These are phyloP conservation scores for Clavaria fumosa DNA, from an alignment of 768 basidiomycete species.

Conservation along the genomic window DNA sequence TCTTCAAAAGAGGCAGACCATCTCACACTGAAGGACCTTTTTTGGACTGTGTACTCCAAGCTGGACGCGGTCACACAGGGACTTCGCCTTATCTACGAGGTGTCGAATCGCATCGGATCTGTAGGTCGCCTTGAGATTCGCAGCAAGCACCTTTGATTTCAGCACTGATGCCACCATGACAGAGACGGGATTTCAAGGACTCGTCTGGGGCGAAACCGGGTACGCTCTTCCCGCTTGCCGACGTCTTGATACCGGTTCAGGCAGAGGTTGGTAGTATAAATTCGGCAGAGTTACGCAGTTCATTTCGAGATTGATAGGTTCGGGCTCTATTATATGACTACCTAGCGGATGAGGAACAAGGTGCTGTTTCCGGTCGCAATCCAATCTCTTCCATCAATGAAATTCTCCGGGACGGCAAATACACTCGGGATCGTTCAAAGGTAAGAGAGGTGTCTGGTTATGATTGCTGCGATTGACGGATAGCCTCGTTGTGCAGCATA, in stretches of 20 bases:
- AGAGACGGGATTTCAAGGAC: constrained; percentile 90
- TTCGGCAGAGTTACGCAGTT: constrained; percentile 1
- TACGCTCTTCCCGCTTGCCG: constrained; percentile 65
- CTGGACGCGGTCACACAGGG: constrained; percentile 88
- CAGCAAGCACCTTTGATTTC: constrained; percentile 1
- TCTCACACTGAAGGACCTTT: constrained; percentile 78
- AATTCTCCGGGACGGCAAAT: constrained; percentile 71
- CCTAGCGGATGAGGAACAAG: constrained; percentile 81
- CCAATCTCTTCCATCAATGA: constrained; percentile 92
- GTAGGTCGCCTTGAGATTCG: constrained; percentile 39
- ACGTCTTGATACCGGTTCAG: constrained; percentile 82
- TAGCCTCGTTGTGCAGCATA: constrained; percentile 30
- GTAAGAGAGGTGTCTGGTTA: no score
- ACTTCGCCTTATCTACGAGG: constrained; percentile 77
- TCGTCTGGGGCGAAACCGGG: constrained; percentile 63
- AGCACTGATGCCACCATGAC: constrained; percentile 1
- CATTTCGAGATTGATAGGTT: constrained; percentile 35
- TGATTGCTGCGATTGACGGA: no score
- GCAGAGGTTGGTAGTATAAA: constrained; percentile 47
- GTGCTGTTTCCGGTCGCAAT: constrained; percentile 62
- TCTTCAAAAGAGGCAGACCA: constrained; percentile 61
- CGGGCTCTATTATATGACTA: constrained; percentile 76
- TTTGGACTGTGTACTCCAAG: constrained; percentile 97
- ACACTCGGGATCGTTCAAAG: constrained; percentile 65
- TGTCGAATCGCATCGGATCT: constrained; percentile 78